A percentile compares a stretch with the other conserved stretches of the same genome.
Conservation (phyloP, 169 alveolate species). For the Cryptosporidium meleagridis region DNA sequence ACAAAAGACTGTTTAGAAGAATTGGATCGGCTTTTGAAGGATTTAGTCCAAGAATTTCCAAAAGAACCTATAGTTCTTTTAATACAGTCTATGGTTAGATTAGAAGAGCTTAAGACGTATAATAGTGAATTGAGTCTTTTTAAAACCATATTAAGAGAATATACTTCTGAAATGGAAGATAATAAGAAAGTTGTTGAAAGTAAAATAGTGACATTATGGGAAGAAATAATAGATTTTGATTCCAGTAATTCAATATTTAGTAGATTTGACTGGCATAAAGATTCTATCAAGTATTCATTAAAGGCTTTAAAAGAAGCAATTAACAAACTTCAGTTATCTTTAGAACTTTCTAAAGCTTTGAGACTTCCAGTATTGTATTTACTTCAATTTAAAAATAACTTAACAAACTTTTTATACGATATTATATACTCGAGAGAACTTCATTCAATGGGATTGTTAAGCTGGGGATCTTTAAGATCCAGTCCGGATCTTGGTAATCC, state of each 20-base stretch:
- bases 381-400: constrained; percentile 5
- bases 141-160: background rate
- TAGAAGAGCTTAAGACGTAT: background rate
- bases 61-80: constrained; percentile 26
- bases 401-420: constrained; percentile 29
- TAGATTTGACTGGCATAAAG: constrained; percentile 50
- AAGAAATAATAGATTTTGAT: background rate
- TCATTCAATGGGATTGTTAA: constrained; percentile 48
- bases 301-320: background rate
- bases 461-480: constrained; percentile 38
- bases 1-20: constrained; percentile 5
- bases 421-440: constrained; percentile 46
- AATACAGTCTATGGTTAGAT: background rate
- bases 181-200: background rate
- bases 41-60: background rate
- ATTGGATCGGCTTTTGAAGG: background rate
- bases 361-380: constrained; percentile 68
- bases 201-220: constrained; percentile 35
- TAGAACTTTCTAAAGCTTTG: constrained; percentile 50
- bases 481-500: constrained; percentile 64
- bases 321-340: constrained; percentile 11
- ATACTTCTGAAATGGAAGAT: background rate
- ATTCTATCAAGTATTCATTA: background rate
- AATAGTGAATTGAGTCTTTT: background rate
- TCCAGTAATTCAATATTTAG: background rate